Evolutionary conservation across 495 filamentous ascomycete species (phyloP), one percentile per base, ranked within the genome.

Genomic region (Hypoxylon intermedium): DNA sequence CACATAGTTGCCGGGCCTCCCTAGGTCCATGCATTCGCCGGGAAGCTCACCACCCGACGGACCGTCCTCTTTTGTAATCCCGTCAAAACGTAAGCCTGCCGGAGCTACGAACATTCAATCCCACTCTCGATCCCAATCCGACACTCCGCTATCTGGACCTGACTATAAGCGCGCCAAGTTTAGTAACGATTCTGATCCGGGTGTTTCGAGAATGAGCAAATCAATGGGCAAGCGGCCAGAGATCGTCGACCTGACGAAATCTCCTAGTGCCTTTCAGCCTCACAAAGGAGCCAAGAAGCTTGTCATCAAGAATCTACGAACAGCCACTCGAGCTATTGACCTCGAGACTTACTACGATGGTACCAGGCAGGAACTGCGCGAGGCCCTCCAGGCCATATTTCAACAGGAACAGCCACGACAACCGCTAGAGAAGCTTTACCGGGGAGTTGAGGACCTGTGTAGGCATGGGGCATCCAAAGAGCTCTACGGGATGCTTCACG

Each of bases 381-480:
- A 76, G 28, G 91, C 91, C 1, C 77, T 98, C 41, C 75, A 77
- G 3, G 82, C 86, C 13, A 86, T 96, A 11, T 96, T 97, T 67
- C 68, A 76, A 9, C 77, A 82, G 28, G 76, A 80, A 50, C 81
- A 83, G 53, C 81, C 89, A 5, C 72, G 76, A 1, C 79, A 83
- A 56, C 90, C 92, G 9, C 74, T 95, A 37, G 94, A 98, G 70
- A 88, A 91, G 55, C 79, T 98, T 7, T 97, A 98, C 71, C 83
- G 89, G 24, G 91, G 89, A 0, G 89, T 92, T 0, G 93, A 98
- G 77, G 93, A 93, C 67, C 79, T 95, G 0, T 98, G 94, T 71
- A 83, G 90, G 48, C 86, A 88, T 56, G 89, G 85, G 2, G 81
- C 82, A 58, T 88, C 91, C 1, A 74, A 78, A n/a, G 73, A 82